These are phyloP conservation scores for Cenchrus americanus DNA, from an alignment of 176 grass and related monocot species.

Conservation along the genomic window DNA sequence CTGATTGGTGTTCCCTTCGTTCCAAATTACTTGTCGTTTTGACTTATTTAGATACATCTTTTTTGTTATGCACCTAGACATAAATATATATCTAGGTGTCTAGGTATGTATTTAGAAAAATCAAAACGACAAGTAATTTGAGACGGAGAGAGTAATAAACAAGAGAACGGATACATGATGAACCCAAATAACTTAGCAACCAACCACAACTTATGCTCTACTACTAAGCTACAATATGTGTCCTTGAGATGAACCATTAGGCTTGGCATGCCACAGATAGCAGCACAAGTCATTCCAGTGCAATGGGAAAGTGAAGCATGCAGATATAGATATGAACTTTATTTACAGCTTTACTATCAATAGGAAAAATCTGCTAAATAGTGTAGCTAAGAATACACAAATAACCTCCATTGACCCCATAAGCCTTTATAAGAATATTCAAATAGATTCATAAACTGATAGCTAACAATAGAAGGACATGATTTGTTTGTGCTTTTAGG, in stretches of 20 bases:
- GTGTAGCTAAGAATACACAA: background rate
- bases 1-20: background rate
- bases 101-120: too few species aligned
- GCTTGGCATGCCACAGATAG: background rate
- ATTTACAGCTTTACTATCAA: background rate
- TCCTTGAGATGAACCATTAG: background rate
- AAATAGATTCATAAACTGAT: conserved; percentile 24
- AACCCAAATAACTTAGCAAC: background rate
- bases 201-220: background rate
- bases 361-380: background rate
- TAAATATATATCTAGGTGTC: too few species aligned
- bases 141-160: background rate
- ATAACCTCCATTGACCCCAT: background rate
- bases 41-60: too few species aligned
- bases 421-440: background rate
- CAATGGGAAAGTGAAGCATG: background rate
- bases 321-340: background rate
- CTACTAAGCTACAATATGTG: background rate
- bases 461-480: background rate
- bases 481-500: background rate
- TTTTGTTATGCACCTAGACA: too few species aligned
- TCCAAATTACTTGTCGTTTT: too few species aligned
- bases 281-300: background rate
- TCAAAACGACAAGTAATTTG: too few species aligned
- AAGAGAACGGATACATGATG: background rate